Base-by-base conservation (phyloP, 2,329 filamentous ascomycete genomes). In the Laburnicola sp. region DNA sequence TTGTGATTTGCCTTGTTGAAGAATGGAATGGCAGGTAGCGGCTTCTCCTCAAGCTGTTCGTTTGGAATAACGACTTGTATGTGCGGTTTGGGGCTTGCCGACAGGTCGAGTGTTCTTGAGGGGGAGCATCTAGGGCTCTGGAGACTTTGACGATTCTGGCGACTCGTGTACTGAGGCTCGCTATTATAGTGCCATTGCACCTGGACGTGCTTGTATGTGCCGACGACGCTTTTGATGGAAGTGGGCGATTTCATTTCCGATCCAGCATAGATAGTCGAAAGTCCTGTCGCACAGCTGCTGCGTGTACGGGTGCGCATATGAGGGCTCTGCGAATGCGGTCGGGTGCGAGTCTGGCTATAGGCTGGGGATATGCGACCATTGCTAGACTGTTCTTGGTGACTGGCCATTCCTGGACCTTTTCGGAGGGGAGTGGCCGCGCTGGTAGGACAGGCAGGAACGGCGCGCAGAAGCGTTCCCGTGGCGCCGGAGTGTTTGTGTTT, bases 161-260 rank as follows among this genome's bases (percentile, higher is more conserved):
- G 16, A 16, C 16, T 16, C 16, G 16, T 16, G 22, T 43, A 23
- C 28, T 35, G 27, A 39, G 34, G 34, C 41, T 63, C 53, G 43
- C 54, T 60, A 26, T 55, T 60, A 26, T 58, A 48, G 30, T 64
- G 72, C 75, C 76, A 78, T 44, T 75, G 66, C 26, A 74, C 70
- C 31, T 70, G 69, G 4, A 76, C 77, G 57, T 78, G 65, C 44
- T 72, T 74, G 70, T 76, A 79, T 3, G 74, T 64, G 4, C 76
- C 76, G 52, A 78, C 74, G n/a, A 62, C 71, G 32, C 58, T 55
- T 30, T 58, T 63, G n/a, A 65, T 50, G 16, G 64, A 61, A 28
- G 59, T 48, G 42, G 55, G 59, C 44, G 48, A 66, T 45, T 66
- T 66, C 26, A 59, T 69, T 53, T 57, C 65, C 37, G 57, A 56